These are phyloP conservation scores for Arachis monticola DNA, from an alignment of 331 rosid genomes.

Conservation along the genomic window DNA sequence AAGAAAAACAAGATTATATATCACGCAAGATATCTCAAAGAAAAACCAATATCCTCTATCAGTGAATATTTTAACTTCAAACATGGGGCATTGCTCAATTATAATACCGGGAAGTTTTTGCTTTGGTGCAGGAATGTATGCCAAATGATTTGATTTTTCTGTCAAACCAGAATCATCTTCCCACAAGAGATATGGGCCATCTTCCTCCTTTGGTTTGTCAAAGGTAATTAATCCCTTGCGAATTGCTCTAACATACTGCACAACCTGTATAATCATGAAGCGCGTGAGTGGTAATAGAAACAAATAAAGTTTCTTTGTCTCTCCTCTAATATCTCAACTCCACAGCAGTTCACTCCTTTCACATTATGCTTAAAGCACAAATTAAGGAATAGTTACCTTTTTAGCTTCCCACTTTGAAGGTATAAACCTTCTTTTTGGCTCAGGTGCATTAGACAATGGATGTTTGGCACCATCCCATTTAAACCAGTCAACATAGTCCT, in stretches of 20 bases:
- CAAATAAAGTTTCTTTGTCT: slow-evolving; percentile 10
- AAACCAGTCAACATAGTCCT: slow-evolving; percentile 93
- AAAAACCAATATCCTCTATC: slow-evolving; percentile 4
- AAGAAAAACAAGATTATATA: slow-evolving; percentile 6
- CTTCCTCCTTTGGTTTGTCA: slow-evolving; percentile 77
- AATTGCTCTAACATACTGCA: slow-evolving; percentile 69
- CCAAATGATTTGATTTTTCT: slow-evolving; percentile 68
- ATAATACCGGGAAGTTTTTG: slow-evolving; percentile 83
- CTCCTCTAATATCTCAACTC: background rate
- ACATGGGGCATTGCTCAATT: background rate
- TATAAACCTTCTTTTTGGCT: slow-evolving; percentile 94
- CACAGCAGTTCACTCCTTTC: slow-evolving; percentile 26
- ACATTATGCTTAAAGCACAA: slow-evolving; percentile 4
- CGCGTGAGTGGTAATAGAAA: slow-evolving; percentile 33
- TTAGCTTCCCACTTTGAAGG: slow-evolving; percentile 93
- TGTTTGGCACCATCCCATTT: slow-evolving; percentile 86
- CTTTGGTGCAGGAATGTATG: slow-evolving; percentile 94
- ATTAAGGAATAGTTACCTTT: slow-evolving; percentile 53
- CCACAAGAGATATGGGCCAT: slow-evolving; percentile 76
- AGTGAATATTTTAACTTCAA: slow-evolving; percentile 26
- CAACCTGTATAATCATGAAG: slow-evolving; percentile 64
- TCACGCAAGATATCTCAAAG: slow-evolving; percentile 23
- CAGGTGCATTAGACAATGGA: slow-evolving; percentile 93
- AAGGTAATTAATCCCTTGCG: slow-evolving; percentile 76
- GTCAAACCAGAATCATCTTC: slow-evolving; percentile 74